Conservation (phyloP, 148 eudicot genomes). For the Fallopia convolvulus region DNA sequence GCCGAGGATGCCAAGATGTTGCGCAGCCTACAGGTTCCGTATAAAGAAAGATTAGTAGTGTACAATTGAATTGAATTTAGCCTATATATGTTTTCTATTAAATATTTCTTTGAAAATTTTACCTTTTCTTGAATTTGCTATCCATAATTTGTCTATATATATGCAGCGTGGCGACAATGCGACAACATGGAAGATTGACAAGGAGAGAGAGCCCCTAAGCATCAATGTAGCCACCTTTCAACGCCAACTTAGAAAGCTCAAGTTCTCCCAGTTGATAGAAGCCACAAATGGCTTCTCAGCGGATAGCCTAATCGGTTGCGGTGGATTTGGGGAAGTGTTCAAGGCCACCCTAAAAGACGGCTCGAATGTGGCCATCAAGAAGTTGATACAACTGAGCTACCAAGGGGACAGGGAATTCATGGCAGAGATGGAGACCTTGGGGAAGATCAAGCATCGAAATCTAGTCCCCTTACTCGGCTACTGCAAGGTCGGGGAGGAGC, state of each 20-base stretch:
- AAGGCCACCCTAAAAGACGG: conserved; percentile 92
- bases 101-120: no score
- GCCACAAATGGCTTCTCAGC: conserved; percentile 97
- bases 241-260: conserved; percentile 68
- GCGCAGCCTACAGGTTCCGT: conserved; percentile 31
- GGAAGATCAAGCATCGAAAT: conserved; percentile 85
- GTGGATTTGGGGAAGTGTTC: conserved; percentile 95
- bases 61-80: no score
- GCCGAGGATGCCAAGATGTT: conserved; percentile 76
- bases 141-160: background rate
- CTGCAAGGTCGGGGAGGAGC: conserved; percentile 86
- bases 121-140: no score
- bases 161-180: conserved; percentile 45
- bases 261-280: conserved; percentile 85
- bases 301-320: conserved; percentile 80
- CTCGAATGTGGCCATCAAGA: conserved; percentile 90
- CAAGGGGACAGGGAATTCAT: conserved; percentile 93
- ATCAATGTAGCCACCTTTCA: conserved; percentile 96
- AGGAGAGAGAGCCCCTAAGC: conserved; percentile 91
- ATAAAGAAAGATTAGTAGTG: background rate
- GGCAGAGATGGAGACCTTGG: conserved; percentile 98
- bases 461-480: conserved; percentile 89
- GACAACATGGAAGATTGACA: conserved; percentile 93
- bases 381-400: conserved; percentile 70
- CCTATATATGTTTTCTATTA: no score